Conservation (phyloP, 2,329 filamentous ascomycete species). For the Ophiostoma populinum region DNA sequence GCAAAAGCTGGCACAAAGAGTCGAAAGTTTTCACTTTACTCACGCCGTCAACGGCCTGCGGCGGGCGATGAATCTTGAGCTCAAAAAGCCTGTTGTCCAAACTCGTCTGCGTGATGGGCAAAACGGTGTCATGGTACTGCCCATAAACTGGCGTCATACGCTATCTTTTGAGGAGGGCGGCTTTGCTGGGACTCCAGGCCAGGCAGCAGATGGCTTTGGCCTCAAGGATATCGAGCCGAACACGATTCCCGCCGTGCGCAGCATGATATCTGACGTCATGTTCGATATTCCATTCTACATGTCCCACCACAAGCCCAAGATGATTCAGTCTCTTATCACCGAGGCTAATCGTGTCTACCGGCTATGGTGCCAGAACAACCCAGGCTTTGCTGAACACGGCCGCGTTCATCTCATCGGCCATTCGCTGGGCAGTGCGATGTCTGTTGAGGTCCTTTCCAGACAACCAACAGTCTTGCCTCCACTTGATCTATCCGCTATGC, state of each 20-base stretch:
- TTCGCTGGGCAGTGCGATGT: slow-evolving; percentile 88
- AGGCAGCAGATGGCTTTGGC: slow-evolving; percentile 36
- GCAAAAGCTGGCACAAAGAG: slow-evolving; percentile 84
- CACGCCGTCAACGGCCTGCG: slow-evolving; percentile 88
- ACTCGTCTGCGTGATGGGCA: slow-evolving; percentile 58
- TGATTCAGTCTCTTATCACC: slow-evolving; percentile 73
- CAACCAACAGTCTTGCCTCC: slow-evolving; percentile 58
- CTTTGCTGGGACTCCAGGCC: slow-evolving; percentile 19
- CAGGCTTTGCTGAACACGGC: slow-evolving; percentile 62
- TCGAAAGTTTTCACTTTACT: slow-evolving; percentile 95
- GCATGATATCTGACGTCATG: slow-evolving; percentile 94
- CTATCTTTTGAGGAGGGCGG: slow-evolving; percentile 74
- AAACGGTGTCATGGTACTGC: slow-evolving; percentile 83
- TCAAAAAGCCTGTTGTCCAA: slow-evolving; percentile 57
- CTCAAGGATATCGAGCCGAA: slow-evolving; percentile 84
- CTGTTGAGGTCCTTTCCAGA: slow-evolving; percentile 73
- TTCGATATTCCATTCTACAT: slow-evolving; percentile 96
- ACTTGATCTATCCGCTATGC: slow-evolving; percentile 24
- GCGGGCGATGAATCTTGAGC: slow-evolving; percentile 68
- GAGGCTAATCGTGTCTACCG: slow-evolving; percentile 95
- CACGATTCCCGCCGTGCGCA: slow-evolving; percentile 80
- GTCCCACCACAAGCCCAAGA: slow-evolving; percentile 87
- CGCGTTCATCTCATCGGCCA: slow-evolving; percentile 87
- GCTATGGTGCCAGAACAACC: slow-evolving; percentile 88
- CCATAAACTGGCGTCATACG: slow-evolving; percentile 83